Base-by-base conservation (phyloP, 177 flowering plant species). In the Vitis hybrid region DNA sequence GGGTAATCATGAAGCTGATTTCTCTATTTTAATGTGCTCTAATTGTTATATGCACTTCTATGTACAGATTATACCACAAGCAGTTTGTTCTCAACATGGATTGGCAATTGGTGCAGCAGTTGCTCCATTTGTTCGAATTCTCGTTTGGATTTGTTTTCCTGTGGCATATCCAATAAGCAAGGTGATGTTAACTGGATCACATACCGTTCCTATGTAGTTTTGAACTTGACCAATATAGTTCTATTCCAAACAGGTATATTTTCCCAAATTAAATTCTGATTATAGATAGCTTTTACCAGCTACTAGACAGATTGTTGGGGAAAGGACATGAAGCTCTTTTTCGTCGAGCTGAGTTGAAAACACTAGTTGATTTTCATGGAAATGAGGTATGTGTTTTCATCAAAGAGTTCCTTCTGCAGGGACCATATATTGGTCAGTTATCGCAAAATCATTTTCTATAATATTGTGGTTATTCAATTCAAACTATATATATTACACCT, bases 21-120 rank as follows among this genome's bases (percentile, higher is more conserved):
- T 18, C 16, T 63, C n/a, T 26, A 9, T 9, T 10, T 57, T 39
- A 3, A 39, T 39, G 45, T 39, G 45, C 8, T 11, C 13, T 51
- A 51, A 51, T 13, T 51, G 54, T 6, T 51, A 14, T 51, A 3
- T 51, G 54, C 54, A 7, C 55, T 65, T 58, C 10, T 65, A 1
- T 18, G 1, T 66, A 26, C 84, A 91, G 97, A 91, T 91, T 22
- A 81, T 91, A 67, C 97, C 97, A 0, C 97, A 91, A 68, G 81
- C 94, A 20, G 77, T 91, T 65, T 91, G 97, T 76, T 76, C 97
- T 61, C 83, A 94, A 68, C 58, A 89, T 81, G 97, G 97, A 49
- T 74, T 91, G 70, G 90, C 90, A 51, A 81, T 89, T 69, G 97
- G 97, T 22, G 91, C 94, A 64, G 61, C 86, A 59, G 80, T 88